Evolutionary conservation across 1,284 basidiomycete species (phyloP).

Genomic region (Marasmius sp.): DNA sequence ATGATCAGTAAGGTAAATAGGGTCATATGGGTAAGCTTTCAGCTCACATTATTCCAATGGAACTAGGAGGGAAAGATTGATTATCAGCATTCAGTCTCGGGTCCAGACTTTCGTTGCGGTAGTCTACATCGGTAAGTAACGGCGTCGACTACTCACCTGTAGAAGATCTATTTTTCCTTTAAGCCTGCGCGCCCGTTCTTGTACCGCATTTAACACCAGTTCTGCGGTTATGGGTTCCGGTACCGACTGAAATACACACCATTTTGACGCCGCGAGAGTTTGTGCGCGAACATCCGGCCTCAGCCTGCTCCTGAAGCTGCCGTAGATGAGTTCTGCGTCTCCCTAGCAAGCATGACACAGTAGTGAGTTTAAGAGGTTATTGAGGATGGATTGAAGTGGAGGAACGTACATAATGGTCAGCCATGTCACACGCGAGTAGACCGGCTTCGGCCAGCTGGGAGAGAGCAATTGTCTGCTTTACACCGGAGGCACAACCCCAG

Average conservation of each 20-base stretch:
- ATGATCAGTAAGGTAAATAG: constrained; percentile 26
- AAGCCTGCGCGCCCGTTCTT: constrained; percentile 13
- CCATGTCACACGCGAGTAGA: constrained; percentile 23
- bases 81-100: not conserved
- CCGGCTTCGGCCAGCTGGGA: constrained; percentile 40
- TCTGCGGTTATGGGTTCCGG: constrained; percentile 6
- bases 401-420: constrained; percentile 15
- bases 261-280: constrained; percentile 17
- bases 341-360: constrained; percentile 5
- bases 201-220: constrained; percentile 15
- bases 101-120: not conserved
- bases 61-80: constrained; percentile 6
- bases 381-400: not conserved
- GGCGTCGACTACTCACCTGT: constrained; percentile 8
- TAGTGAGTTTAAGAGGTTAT: not conserved
- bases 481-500: constrained; percentile 46
- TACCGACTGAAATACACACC: constrained; percentile 16
- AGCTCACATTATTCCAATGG: constrained; percentile 18
- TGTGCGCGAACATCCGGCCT: not conserved
- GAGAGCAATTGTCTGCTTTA: constrained; percentile 42
- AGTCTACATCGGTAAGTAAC: too few species aligned
- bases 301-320: constrained; percentile 11
- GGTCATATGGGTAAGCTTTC: not conserved
- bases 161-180: constrained; percentile 16
- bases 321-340: constrained; percentile 16